Percentiles rank a stretch among this genome's conserved stretches.
Conservation (phyloP, 2,329 filamentous ascomycete genomes). For the Aspergillus chevalieri region DNA sequence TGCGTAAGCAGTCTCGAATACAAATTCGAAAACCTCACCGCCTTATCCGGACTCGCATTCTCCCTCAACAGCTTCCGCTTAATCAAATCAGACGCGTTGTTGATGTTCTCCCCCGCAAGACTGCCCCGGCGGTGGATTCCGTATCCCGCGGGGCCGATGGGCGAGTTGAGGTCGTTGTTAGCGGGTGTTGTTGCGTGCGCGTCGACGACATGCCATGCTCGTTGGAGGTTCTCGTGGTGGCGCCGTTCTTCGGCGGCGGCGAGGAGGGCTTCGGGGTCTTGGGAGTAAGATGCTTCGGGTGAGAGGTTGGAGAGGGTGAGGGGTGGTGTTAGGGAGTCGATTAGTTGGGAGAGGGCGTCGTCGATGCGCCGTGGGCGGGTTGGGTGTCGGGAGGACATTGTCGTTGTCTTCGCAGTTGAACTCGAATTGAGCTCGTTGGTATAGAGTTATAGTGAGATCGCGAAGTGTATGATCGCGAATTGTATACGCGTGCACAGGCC, state of each 20-base stretch:
- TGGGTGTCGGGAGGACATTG: constrained; percentile 27
- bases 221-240: constrained; percentile 29
- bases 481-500: background rate
- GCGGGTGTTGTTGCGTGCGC: constrained; percentile 17
- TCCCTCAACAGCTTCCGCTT: constrained; percentile 78
- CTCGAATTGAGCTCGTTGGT: background rate
- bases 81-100: constrained; percentile 89
- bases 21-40: constrained; percentile 79
- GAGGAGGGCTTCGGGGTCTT: constrained; percentile 28
- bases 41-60: constrained; percentile 66
- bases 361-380: constrained; percentile 38
- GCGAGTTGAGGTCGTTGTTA: constrained; percentile 18
- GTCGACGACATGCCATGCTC: constrained; percentile 35
- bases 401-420: constrained; percentile 9
- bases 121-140: constrained; percentile 23
- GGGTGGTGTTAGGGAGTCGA: constrained; percentile 36
- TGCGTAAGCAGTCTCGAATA: constrained; percentile 85
- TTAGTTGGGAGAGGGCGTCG: constrained; percentile 38
- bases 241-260: constrained; percentile 32
- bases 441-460: background rate
- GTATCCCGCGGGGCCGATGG: constrained; percentile 12
- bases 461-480: background rate
- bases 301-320: constrained; percentile 24
- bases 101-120: constrained; percentile 51
- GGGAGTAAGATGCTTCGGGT: constrained; percentile 24